Evolutionary conservation across 1,284 basidiomycete genomes (phyloP).

Genomic region (Ceraceosorus guamensis): DNA sequence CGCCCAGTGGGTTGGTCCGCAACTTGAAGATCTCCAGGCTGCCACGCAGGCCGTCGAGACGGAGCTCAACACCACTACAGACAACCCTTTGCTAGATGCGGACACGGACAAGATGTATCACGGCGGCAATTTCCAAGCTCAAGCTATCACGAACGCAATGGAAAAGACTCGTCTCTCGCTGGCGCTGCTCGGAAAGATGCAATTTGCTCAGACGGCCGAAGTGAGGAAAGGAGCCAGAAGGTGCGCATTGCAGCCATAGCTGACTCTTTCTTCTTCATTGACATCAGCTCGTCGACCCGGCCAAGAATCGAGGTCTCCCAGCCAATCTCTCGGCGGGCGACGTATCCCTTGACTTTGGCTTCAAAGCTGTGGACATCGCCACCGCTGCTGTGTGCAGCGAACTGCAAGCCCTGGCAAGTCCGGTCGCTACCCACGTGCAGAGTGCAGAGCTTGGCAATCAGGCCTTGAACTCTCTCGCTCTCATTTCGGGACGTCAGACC

Average conservation of each 20-base stretch:
- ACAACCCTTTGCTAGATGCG: slow-evolving; percentile 14
- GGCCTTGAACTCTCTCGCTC: slow-evolving; percentile 16
- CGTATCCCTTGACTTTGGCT: slow-evolving; percentile 60
- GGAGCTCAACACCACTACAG: slow-evolving; percentile 17
- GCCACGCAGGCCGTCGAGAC: slow-evolving; percentile 7
- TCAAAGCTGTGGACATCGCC: slow-evolving; percentile 75
- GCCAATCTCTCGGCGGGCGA: slow-evolving; percentile 18
- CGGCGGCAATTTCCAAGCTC: slow-evolving; percentile 5
- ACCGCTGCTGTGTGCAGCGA: slow-evolving; percentile 51
- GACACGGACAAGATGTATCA: background rate
- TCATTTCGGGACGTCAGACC: slow-evolving; percentile 18
- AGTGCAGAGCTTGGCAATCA: slow-evolving; percentile 21
- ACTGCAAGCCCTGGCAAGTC: slow-evolving; percentile 71
- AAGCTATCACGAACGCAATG: slow-evolving; percentile 52
- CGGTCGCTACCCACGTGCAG: slow-evolving; percentile 74
- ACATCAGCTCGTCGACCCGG: slow-evolving; percentile 58
- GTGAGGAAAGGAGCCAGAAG: too few relatives aligned
- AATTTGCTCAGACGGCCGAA: slow-evolving; percentile 69
- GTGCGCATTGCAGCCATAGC: too few relatives aligned
- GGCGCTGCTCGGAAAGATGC: slow-evolving; percentile 70
- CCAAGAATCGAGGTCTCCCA: slow-evolving; percentile 17
- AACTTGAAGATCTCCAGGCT: slow-evolving; percentile 13
- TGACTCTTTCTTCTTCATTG: too few relatives aligned
- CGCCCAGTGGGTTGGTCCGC: slow-evolving; percentile 16
- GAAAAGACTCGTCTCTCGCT: slow-evolving; percentile 74